These are phyloP conservation scores for Fusarium nygamai DNA, from an alignment of 2,329 filamentous ascomycete species.

Conservation along the genomic window DNA sequence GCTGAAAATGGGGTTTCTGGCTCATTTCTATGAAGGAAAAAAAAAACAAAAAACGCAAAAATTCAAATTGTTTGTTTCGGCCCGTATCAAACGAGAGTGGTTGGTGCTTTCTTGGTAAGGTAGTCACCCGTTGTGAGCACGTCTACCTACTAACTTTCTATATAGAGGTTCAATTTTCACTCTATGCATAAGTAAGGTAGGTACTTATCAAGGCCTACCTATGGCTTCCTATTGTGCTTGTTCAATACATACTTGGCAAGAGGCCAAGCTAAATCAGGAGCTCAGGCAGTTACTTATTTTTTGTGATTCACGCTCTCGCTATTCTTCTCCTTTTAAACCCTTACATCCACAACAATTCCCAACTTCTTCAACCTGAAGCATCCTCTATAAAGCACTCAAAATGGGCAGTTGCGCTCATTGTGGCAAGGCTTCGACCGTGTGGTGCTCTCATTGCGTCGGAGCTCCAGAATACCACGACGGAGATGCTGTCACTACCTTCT, in stretches of 20 bases:
- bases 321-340: background rate
- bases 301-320: background rate
- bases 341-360: background rate
- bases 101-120: background rate
- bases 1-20: background rate
- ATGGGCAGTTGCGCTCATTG: constrained; percentile 19
- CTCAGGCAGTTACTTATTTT: background rate
- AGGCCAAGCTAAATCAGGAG: background rate
- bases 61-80: background rate
- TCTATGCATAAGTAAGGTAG: background rate
- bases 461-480: constrained; percentile 22
- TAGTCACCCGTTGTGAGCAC: background rate
- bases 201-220: background rate
- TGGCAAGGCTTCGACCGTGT: background rate
- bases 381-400: background rate
- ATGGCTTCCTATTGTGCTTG: background rate
- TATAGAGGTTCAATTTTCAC: background rate
- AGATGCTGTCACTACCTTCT: constrained; percentile 5
- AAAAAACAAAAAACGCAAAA: background rate
- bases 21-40: background rate
- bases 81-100: background rate
- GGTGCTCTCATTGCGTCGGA: constrained; percentile 1
- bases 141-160: background rate
- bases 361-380: background rate
- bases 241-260: background rate